Evolutionary conservation across 2,329 filamentous ascomycete genomes (phyloP).

Genomic region (Arthrobotrys musiformis): DNA sequence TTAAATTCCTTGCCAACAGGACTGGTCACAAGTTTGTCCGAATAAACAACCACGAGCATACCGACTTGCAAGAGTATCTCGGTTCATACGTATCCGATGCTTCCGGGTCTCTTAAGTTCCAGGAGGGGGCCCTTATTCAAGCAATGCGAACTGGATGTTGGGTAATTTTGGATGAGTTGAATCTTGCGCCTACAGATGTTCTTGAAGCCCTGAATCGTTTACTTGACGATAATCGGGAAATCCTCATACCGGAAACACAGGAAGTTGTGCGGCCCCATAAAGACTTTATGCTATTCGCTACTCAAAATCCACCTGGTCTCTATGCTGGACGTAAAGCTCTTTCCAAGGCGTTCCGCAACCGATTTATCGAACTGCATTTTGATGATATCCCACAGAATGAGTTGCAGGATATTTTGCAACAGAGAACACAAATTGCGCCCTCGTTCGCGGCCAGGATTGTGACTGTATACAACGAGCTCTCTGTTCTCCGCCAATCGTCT

Average conservation of each 20-base stretch:
- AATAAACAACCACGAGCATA: slow-evolving; percentile 99
- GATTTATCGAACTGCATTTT: slow-evolving; percentile 96
- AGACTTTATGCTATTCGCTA: slow-evolving; percentile 98
- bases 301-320: slow-evolving; percentile 92
- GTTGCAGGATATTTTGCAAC: slow-evolving; percentile 87
- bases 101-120: slow-evolving; percentile 86
- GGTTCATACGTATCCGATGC: slow-evolving; percentile 89
- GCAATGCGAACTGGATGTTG: slow-evolving; percentile 93
- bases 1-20: slow-evolving; percentile 95
- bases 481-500: slow-evolving; percentile 86
- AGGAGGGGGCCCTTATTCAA: slow-evolving; percentile 92
- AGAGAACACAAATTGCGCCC: slow-evolving; percentile 86
- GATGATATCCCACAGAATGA: slow-evolving; percentile 98
- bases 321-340: slow-evolving; percentile 95
- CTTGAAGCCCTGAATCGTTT: slow-evolving; percentile 94
- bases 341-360: slow-evolving; percentile 93
- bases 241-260: slow-evolving; percentile 95
- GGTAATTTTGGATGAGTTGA: slow-evolving; percentile 98
- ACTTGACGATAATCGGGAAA: slow-evolving; percentile 93
- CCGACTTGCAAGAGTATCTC: slow-evolving; percentile 95
- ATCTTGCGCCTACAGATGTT: slow-evolving; percentile 95
- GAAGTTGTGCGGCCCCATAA: slow-evolving; percentile 90
- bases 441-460: slow-evolving; percentile 93
- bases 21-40: slow-evolving; percentile 97
- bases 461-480: slow-evolving; percentile 90